Percentiles rank a stretch among this genome's conserved stretches.
phyloP scores from a whole-genome alignment of 2,329 filamentous ascomycete genomes.

The Fusarium annulatum region DNA sequence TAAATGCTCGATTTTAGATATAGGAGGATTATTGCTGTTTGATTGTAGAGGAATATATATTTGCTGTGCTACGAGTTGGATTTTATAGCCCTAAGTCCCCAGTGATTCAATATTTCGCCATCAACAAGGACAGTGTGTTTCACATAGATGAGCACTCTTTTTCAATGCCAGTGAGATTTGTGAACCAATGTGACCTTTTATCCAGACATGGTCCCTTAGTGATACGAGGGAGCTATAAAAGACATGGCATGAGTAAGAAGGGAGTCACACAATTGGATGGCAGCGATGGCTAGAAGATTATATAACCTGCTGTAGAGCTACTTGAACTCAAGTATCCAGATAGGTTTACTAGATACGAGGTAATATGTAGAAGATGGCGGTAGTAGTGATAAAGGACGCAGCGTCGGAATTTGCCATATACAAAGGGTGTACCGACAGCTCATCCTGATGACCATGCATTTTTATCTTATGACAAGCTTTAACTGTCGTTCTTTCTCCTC shows the following conservation, averaged over 20 bases:
- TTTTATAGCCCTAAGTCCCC: background rate
- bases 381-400: accelerated
- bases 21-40: background rate
- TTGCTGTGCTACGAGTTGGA: too few species aligned
- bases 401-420: accelerated
- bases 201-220: background rate
- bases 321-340: accelerated
- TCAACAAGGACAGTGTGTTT: accelerated
- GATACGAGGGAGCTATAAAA: too few species aligned
- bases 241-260: background rate
- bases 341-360: accelerated
- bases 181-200: background rate
- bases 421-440: accelerated
- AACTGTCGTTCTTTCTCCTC: background rate
- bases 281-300: too few species aligned
- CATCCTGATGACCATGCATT: too few species aligned
- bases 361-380: accelerated
- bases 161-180: background rate
- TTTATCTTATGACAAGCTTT: background rate
- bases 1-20: background rate
- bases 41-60: background rate
- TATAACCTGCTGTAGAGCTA: background rate
- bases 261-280: background rate
- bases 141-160: background rate
- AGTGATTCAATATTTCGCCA: background rate